These are phyloP conservation scores for Chlorella ohadii DNA, from an alignment of 139 green algal genomes.

Conservation along the genomic window DNA sequence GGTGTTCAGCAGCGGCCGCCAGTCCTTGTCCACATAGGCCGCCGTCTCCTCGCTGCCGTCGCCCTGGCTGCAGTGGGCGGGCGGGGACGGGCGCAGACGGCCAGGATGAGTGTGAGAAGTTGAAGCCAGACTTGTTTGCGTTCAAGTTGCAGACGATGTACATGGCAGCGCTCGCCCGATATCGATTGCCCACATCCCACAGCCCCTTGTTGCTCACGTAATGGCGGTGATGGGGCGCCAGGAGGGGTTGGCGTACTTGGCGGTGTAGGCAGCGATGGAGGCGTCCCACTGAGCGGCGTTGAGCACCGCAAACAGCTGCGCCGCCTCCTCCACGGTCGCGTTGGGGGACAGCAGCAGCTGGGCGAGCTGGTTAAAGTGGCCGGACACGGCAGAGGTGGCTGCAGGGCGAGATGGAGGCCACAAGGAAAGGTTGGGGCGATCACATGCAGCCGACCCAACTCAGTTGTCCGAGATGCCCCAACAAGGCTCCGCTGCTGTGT, in stretches of 20 bases:
- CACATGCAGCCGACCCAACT: too few species aligned
- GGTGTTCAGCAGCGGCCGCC: conserved; percentile 38
- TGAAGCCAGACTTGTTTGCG: too few species aligned
- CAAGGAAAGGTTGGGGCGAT: too few species aligned
- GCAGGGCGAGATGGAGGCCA: neutral
- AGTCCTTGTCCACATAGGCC: conserved; percentile 21
- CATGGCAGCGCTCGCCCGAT: too few species aligned
- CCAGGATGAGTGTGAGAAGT: too few species aligned
- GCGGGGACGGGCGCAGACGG: too few species aligned
- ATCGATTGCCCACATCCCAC: too few species aligned
- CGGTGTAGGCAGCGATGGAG: conserved; percentile 5
- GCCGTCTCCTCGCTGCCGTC: conserved; percentile 4
- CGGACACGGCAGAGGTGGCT: neutral
- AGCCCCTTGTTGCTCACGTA: neutral
- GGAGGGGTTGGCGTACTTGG: conserved; percentile 42
- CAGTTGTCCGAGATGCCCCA: too few species aligned
- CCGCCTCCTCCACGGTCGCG: neutral
- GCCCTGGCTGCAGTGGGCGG: neutral
- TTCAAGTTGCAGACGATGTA: too few species aligned
- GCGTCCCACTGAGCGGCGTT: conserved; percentile 3
- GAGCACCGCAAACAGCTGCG: conserved; percentile 13
- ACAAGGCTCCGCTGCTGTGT: too few species aligned
- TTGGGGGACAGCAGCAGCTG: conserved; percentile 15
- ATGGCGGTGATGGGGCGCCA: conserved; percentile 54
- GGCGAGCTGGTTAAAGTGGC: conserved; percentile 25